These are phyloP conservation scores for Fusarium circinatum DNA, from an alignment of 2,329 filamentous ascomycete genomes.

Conservation along the genomic window DNA sequence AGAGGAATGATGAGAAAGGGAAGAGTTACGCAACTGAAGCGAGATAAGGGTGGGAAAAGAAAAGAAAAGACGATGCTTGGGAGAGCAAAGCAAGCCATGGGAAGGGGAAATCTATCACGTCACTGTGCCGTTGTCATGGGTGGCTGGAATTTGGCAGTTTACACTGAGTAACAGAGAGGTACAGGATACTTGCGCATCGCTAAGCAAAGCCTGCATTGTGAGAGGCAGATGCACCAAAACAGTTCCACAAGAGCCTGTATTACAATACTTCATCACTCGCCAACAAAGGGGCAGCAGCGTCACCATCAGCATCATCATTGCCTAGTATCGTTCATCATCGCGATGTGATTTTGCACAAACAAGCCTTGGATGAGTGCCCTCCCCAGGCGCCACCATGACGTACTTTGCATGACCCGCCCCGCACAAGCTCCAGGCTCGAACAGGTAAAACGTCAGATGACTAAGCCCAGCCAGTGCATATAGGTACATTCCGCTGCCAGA, in stretches of 20 bases:
- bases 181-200: slow-evolving; percentile 28
- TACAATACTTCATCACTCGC: slow-evolving; percentile 1
- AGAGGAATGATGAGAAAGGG: slow-evolving; percentile 13
- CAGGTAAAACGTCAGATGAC: slow-evolving; percentile 23
- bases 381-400: slow-evolving; percentile 40
- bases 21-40: slow-evolving; percentile 5
- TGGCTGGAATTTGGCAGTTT: slow-evolving; percentile 36
- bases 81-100: slow-evolving; percentile 22
- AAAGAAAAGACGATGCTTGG: slow-evolving; percentile 11
- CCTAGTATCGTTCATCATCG: slow-evolving; percentile 36
- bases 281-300: slow-evolving; percentile 26
- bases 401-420: slow-evolving; percentile 31
- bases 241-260: slow-evolving; percentile 21
- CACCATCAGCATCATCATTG: slow-evolving; percentile 38
- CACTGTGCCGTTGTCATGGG: slow-evolving; percentile 39
- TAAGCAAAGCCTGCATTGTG: slow-evolving; percentile 15
- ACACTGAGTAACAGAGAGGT: slow-evolving; percentile 12
- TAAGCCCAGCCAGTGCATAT: not conserved
- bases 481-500: slow-evolving; percentile 21
- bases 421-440: slow-evolving; percentile 39
- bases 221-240: not conserved
- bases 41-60: slow-evolving; percentile 19
- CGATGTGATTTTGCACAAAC: slow-evolving; percentile 28
- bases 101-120: slow-evolving; percentile 43
- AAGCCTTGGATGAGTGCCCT: slow-evolving; percentile 34